phyloP scores from a whole-genome alignment of 129 eudicot species.

The Lactuca sativa region DNA sequence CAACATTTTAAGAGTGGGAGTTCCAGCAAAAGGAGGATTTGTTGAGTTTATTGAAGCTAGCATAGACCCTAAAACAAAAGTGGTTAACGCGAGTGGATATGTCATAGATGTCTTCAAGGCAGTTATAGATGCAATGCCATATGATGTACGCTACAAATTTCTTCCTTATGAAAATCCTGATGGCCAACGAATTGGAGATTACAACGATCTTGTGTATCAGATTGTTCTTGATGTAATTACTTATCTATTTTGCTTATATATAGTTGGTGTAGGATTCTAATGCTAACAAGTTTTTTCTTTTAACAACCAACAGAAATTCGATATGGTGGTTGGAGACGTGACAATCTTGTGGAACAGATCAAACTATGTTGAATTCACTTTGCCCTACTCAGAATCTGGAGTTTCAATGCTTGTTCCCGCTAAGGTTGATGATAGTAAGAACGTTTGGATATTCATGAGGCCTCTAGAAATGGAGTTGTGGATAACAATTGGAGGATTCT shows the following conservation, averaged over 20 bases:
- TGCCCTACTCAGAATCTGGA: slow-evolving; percentile 53
- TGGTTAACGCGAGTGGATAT: slow-evolving; percentile 37
- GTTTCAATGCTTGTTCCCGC: slow-evolving; percentile 43
- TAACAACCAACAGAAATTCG: slow-evolving; percentile 30
- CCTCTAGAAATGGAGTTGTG: slow-evolving; percentile 47
- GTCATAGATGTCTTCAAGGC: slow-evolving; percentile 57
- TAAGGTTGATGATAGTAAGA: slow-evolving; percentile 35
- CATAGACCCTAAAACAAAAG: slow-evolving; percentile 13
- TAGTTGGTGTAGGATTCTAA: neutral
- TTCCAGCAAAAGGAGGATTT: slow-evolving; percentile 43
- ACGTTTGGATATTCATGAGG: slow-evolving; percentile 55
- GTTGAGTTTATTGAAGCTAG: slow-evolving; percentile 36
- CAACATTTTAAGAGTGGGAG: slow-evolving; percentile 43
- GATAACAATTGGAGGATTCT: slow-evolving; percentile 44
- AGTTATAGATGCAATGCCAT: slow-evolving; percentile 36
- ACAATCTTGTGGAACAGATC: slow-evolving; percentile 43
- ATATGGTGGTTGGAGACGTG: slow-evolving; percentile 52
- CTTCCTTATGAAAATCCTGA: slow-evolving; percentile 32
- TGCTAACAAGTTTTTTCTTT: no score
- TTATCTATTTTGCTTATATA: neutral
- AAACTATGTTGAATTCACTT: slow-evolving; percentile 46
- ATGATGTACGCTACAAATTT: slow-evolving; percentile 33
- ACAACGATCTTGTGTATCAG: slow-evolving; percentile 30
- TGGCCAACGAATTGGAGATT: slow-evolving; percentile 2
- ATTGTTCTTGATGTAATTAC: slow-evolving; percentile 35